Evolutionary conservation across 140 eudicot genomes (phyloP).

Genomic region (Stevia rebaudiana): DNA sequence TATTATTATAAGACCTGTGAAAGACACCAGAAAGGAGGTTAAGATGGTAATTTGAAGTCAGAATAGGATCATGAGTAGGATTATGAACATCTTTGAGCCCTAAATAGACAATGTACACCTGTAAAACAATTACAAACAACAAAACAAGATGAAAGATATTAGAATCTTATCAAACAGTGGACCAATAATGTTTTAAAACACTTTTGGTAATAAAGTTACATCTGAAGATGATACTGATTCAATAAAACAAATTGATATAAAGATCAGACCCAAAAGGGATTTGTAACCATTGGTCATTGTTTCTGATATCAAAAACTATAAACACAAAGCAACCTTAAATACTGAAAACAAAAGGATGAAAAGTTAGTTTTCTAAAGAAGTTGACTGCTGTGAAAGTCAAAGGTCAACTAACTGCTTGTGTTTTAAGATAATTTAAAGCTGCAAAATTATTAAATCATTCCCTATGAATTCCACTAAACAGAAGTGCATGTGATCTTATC

Average conservation of each 20-base stretch:
- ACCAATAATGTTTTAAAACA: slow-evolving; percentile 22
- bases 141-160: slow-evolving; percentile 25
- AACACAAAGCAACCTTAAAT: slow-evolving; percentile 31
- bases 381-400: slow-evolving; percentile 3
- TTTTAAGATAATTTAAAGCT: slow-evolving; percentile 24
- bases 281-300: slow-evolving; percentile 39
- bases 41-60: slow-evolving; percentile 49
- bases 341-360: slow-evolving; percentile 30
- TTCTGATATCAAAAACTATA: slow-evolving; percentile 26
- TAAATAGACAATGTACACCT: slow-evolving; percentile 77
- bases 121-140: slow-evolving; percentile 19
- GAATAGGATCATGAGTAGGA: slow-evolving; percentile 56
- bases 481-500: slow-evolving; percentile 34
- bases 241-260: slow-evolving; percentile 40
- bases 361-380: slow-evolving; percentile 3
- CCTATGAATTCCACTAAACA: slow-evolving; percentile 19
- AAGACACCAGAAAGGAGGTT: slow-evolving; percentile 52
- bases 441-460: slow-evolving; percentile 15
- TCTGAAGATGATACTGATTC: slow-evolving; percentile 44
- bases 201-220: slow-evolving; percentile 34
- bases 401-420: slow-evolving; percentile 22
- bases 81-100: slow-evolving; percentile 46
- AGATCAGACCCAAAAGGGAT: slow-evolving; percentile 40
- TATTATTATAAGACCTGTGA: slow-evolving; percentile 33
- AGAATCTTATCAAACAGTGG: slow-evolving; percentile 23